phyloP scores from a whole-genome alignment of 164 flowering plant species.

The Houttuynia cordata region DNA sequence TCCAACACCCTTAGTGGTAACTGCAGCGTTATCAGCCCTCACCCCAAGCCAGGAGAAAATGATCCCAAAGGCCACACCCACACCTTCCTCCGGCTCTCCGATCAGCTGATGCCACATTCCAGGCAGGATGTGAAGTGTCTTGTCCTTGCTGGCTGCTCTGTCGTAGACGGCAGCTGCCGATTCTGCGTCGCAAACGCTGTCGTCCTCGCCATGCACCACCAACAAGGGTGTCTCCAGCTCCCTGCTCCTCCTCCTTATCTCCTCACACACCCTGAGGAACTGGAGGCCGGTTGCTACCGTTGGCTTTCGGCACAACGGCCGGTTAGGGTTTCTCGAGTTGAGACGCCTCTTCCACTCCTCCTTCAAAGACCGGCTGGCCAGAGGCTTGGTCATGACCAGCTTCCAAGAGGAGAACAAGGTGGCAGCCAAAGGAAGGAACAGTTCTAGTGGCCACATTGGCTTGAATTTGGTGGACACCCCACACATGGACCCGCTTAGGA shows the following conservation, averaged over 20 bases:
- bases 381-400: conserved; percentile 62
- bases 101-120: conserved; percentile 83
- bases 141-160: conserved; percentile 50
- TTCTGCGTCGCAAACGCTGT: conserved; percentile 67
- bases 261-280: conserved; percentile 56
- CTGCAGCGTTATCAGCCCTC: conserved; percentile 6
- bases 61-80: conserved; percentile 41
- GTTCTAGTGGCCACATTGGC: conserved; percentile 81
- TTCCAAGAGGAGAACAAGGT: conserved; percentile 57
- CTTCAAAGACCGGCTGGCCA: conserved; percentile 56
- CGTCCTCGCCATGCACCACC: conserved; percentile 76
- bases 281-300: conserved; percentile 74
- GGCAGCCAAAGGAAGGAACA: conserved; percentile 37
- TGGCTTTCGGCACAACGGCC: conserved; percentile 57
- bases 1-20: not conserved
- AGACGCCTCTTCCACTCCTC: conserved; percentile 51
- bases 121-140: conserved; percentile 56
- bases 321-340: conserved; percentile 47
- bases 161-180: conserved; percentile 43
- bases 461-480: conserved; percentile 59
- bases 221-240: conserved; percentile 65
- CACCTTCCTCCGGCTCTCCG: conserved; percentile 55
- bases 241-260: conserved; percentile 22
- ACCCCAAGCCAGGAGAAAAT: conserved; percentile 50
- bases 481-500: conserved; percentile 83